These are phyloP conservation scores for Ogataea trehaloabstinens DNA, from an alignment of 805 yeast species.

Conservation along the genomic window DNA sequence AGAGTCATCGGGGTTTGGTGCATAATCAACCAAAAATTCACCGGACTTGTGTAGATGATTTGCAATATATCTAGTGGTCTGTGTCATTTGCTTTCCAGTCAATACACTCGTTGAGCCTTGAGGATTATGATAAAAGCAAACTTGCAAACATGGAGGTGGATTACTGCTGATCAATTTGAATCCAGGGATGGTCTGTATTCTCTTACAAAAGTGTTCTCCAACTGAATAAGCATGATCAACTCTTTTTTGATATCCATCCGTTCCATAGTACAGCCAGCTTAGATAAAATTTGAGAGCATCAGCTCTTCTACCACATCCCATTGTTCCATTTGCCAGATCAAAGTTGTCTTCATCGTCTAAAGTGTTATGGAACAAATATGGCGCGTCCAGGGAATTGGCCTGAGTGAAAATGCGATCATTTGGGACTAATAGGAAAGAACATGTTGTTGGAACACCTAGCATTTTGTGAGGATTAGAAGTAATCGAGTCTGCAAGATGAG, in stretches of 20 bases:
- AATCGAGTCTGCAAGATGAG: conserved; percentile 66
- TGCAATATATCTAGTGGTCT: conserved; percentile 60
- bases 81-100: conserved; percentile 43
- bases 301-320: conserved; percentile 89
- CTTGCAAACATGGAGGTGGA: conserved; percentile 79
- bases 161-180: conserved; percentile 55
- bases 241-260: conserved; percentile 58
- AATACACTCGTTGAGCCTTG: conserved; percentile 9
- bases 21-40: conserved; percentile 72
- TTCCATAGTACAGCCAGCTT: conserved; percentile 81
- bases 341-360: conserved; percentile 51
- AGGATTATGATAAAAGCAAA: conserved; percentile 74
- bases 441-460: conserved; percentile 82
- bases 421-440: conserved; percentile 72
- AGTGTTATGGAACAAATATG: conserved; percentile 72
- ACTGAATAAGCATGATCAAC: conserved; percentile 72
- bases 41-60: conserved; percentile 57
- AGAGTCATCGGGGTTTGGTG: conserved; percentile 58
- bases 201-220: conserved; percentile 57
- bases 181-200: conserved; percentile 36
- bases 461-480: conserved; percentile 85
- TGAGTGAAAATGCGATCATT: conserved; percentile 62
- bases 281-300: conserved; percentile 77
- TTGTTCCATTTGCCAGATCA: conserved; percentile 85
- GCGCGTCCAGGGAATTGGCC: conserved; percentile 76